These are phyloP conservation scores for Annona cherimola DNA, from an alignment of 164 flowering plant species.

Conservation along the genomic window DNA sequence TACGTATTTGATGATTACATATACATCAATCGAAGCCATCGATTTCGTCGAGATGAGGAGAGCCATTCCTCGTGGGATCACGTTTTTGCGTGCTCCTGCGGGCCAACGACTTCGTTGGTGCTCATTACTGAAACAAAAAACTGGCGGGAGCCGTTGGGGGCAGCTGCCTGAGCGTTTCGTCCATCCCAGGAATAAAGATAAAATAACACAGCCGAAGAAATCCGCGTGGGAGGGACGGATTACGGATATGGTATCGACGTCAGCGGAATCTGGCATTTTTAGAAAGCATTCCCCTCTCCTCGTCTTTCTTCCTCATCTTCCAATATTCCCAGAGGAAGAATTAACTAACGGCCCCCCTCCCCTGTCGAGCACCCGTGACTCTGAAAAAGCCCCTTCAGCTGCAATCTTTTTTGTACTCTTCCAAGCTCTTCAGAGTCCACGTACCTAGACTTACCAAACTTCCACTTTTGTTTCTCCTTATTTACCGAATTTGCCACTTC, in stretches of 20 bases:
- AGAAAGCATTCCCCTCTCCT: neutral
- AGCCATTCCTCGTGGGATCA: neutral
- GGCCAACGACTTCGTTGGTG: neutral
- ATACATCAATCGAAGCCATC: too few species aligned
- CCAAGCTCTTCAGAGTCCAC: neutral
- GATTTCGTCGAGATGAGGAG: too few species aligned
- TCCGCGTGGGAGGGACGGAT: neutral
- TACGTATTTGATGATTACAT: too few species aligned
- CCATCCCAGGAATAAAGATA: neutral
- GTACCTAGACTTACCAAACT: neutral
- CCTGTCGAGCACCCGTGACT: neutral
- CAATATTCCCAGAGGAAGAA: neutral
- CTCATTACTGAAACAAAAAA: neutral
- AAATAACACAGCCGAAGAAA: neutral
- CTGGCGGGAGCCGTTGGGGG: neutral
- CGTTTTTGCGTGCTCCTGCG: neutral
- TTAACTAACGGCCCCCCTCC: neutral
- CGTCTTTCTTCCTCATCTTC: neutral
- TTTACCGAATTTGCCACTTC: too few species aligned
- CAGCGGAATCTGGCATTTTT: neutral
- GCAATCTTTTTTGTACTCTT: neutral
- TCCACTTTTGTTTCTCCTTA: neutral
- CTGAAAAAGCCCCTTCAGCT: neutral
- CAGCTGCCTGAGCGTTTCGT: neutral
- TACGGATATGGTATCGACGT: neutral